Base-by-base conservation (phyloP, 345 rosid genomes). In the Nasturtium officinale region DNA sequence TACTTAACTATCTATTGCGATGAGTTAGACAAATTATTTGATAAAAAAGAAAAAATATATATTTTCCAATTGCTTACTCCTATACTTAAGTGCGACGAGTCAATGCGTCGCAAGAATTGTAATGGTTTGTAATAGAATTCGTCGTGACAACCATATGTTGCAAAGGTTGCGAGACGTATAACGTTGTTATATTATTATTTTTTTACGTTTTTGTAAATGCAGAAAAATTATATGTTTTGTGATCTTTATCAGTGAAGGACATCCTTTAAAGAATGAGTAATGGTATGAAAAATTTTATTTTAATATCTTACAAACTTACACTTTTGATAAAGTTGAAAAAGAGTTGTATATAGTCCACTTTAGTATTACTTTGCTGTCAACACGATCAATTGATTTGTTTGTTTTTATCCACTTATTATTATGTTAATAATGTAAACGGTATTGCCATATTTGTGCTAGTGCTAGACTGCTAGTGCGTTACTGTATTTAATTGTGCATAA, bases 401-500 rank as follows among this genome's bases (percentile, higher is more conserved):
- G 25, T 23, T 23, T 20, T 5, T 9, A 23, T 50, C 48, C 29
- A 50, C 21, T 7, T 15, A 28, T 47, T 17, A 11, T 28, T 15
- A 37, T 53, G 45, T 48, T 32, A 32, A 23, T 32, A 32, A 23
- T 23, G 60, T 23, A 29, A 50, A 71, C 25, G 28, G 18, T 48
- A 32, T 69, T 45, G 45, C 9, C 56, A 33, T 48, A 50, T 52
- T 16, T 43, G 48, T 43, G 18, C 1, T 45, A n/a, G 43, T 23
- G 47, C 23, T 23, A 23, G 25, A n/a, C 29, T 23, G 47, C 23
- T 23, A 23, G 25, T 12, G 25, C 12, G 53, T 42, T 42, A 65
- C 20, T 53, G 63, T 62, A 53, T 10, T 15, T 18, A 2, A 71
- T 28, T 61, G 68, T 71, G 75, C 16, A 61, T 52, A 72, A 52